Conservation (phyloP, 1,139 yeast genomes). For the Spathaspora sp. region DNA sequence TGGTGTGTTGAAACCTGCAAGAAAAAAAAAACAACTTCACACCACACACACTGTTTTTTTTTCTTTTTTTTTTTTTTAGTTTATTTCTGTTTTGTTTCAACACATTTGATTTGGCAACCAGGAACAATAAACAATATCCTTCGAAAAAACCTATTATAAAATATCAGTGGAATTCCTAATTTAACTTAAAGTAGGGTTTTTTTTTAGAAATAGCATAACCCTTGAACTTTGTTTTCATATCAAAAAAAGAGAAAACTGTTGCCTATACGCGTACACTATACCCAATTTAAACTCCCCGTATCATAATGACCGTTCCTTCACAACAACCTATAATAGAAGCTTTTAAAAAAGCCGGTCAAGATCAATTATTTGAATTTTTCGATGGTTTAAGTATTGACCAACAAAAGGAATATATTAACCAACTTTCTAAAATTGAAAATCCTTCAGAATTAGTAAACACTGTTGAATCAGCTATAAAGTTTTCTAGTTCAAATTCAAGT, state of each 20-base stretch:
- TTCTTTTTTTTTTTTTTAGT: neutral
- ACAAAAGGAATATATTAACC: constrained; percentile 31
- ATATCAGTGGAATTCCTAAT: neutral
- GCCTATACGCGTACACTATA: neutral
- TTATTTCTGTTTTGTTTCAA: neutral
- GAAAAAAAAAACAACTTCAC: too few relatives aligned
- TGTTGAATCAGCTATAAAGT: constrained; percentile 49
- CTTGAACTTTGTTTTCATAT: too few relatives aligned
- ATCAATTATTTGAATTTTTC: constrained; percentile 44
- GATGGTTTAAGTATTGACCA: constrained; percentile 31
- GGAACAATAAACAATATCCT: neutral
- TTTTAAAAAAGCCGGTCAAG: constrained; percentile 50
- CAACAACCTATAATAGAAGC: constrained; percentile 32
- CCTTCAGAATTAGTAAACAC: constrained; percentile 43
- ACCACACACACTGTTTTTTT: neutral
- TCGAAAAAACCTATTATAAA: neutral
- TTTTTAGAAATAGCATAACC: neutral
- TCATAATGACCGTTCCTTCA: constrained; percentile 16
- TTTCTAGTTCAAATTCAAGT: constrained; percentile 33
- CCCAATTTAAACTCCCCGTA: too few relatives aligned
- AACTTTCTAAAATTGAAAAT: constrained; percentile 40
- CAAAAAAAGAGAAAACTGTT: neutral
- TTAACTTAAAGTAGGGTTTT: neutral
- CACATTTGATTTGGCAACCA: neutral
- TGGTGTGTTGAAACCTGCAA: too few relatives aligned